These are phyloP conservation scores for Coemansia sp. DNA, from an alignment of 192 early-diverging fungal genomes.

Conservation along the genomic window DNA sequence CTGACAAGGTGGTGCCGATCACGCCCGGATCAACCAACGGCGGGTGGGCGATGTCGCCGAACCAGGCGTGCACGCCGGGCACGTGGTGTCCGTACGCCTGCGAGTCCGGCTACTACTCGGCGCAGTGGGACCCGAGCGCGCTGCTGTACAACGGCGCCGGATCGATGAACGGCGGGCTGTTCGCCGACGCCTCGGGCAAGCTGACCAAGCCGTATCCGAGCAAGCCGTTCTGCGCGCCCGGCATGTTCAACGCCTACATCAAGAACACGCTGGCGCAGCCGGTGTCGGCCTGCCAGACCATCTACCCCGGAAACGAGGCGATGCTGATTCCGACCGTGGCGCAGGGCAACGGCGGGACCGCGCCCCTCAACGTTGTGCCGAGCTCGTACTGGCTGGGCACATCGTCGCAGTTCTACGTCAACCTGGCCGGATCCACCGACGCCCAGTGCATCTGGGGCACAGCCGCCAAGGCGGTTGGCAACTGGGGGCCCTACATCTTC, in stretches of 20 bases:
- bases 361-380: conserved; percentile 41
- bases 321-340: conserved; percentile 56
- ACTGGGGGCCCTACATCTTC: conserved; percentile 55
- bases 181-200: conserved; percentile 23
- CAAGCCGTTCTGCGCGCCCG: conserved; percentile 35
- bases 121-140: conserved; percentile 46
- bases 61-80: conserved; percentile 38
- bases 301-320: conserved; percentile 54
- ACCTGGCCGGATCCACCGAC: conserved; percentile 34
- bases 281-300: conserved; percentile 53
- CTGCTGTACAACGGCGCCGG: conserved; percentile 34
- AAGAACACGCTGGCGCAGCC: conserved; percentile 38
- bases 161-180: conserved; percentile 54
- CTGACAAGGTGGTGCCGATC: conserved; percentile 43
- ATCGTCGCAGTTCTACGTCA: conserved; percentile 54
- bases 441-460: conserved; percentile 51
- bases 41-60: conserved; percentile 55
- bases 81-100: conserved; percentile 54
- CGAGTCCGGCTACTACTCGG: conserved; percentile 45
- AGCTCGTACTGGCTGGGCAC: conserved; percentile 51
- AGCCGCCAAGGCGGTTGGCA: conserved; percentile 27
- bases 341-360: conserved; percentile 19
- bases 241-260: conserved; percentile 38
- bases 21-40: conserved; percentile 33
- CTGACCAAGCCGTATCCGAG: conserved; percentile 39